A percentile compares a stretch with the other conserved stretches of the same genome.
Evolutionary conservation across 176 grass and related monocot species (phyloP).

Genomic region (Elaeis guineensis): DNA sequence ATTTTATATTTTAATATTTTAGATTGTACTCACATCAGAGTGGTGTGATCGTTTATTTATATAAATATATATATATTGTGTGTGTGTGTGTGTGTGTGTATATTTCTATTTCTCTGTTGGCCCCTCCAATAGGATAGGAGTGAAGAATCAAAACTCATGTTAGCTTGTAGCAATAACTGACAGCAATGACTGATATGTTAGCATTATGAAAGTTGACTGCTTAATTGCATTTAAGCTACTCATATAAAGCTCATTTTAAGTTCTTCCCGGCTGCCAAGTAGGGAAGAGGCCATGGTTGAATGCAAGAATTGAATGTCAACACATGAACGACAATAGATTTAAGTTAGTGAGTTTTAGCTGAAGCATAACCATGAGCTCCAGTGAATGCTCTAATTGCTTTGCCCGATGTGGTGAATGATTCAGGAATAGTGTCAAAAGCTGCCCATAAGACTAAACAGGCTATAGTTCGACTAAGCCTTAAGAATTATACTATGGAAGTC

Average conservation of each 20-base stretch:
- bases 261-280: background rate
- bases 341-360: background rate
- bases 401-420: background rate
- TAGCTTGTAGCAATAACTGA: too few species aligned
- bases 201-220: too few species aligned
- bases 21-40: too few species aligned
- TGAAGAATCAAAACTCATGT: too few species aligned
- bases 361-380: slow-evolving; percentile 26
- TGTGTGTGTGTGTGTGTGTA: too few species aligned
- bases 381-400: background rate
- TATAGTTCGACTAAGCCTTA: background rate
- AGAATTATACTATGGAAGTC: background rate
- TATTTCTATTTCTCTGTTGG: too few species aligned
- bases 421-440: background rate
- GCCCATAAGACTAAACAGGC: too few species aligned
- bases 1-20: too few species aligned
- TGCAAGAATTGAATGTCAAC: background rate
- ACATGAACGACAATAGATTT: background rate
- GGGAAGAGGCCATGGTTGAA: slow-evolving; percentile 4
- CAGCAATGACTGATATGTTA: background rate
- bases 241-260: background rate
- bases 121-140: too few species aligned
- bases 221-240: too few species aligned
- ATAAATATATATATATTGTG: too few species aligned
- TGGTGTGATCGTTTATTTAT: too few species aligned